Conservation (phyloP, 495 filamentous ascomycete genomes). For the Talaromyces thailandensis region DNA sequence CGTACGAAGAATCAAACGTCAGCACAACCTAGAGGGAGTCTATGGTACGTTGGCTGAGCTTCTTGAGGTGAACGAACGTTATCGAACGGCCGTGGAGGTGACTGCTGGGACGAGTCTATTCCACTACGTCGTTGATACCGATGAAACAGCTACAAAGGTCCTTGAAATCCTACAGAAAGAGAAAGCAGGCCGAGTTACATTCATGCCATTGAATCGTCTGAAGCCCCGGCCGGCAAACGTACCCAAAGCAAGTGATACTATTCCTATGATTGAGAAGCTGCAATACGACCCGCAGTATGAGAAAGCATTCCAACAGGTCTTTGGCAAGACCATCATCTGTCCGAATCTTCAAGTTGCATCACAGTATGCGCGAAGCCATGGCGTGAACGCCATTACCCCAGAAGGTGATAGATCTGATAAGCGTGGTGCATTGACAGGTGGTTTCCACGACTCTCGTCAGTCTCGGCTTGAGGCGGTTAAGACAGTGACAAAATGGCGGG, state of each 20-base stretch:
- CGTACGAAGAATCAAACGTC: slow-evolving; percentile 68
- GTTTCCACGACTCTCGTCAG: slow-evolving; percentile 74
- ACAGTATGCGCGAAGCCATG: slow-evolving; percentile 84
- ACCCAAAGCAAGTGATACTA: slow-evolving; percentile 76
- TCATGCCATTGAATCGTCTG: slow-evolving; percentile 84
- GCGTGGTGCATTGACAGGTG: slow-evolving; percentile 88
- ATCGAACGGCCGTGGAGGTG: slow-evolving; percentile 83
- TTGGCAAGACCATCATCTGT: slow-evolving; percentile 92
- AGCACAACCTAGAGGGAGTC: slow-evolving; percentile 72
- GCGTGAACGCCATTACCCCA: slow-evolving; percentile 84
- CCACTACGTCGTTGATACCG: slow-evolving; percentile 93
- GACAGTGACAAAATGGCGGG: slow-evolving; percentile 62
- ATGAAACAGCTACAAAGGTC: slow-evolving; percentile 73
- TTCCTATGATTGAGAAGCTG: slow-evolving; percentile 79
- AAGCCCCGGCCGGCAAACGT: slow-evolving; percentile 59
- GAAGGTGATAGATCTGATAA: slow-evolving; percentile 92
- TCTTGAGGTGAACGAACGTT: slow-evolving; percentile 73
- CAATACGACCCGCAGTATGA: slow-evolving; percentile 70
- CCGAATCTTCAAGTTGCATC: slow-evolving; percentile 76
- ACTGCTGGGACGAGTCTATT: slow-evolving; percentile 90
- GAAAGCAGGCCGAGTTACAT: slow-evolving; percentile 81
- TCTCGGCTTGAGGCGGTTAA: slow-evolving; percentile 80
- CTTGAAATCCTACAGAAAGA: slow-evolving; percentile 71
- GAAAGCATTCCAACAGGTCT: slow-evolving; percentile 83
- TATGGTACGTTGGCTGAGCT: slow-evolving; percentile 92